Evolutionary conservation across 2,329 filamentous ascomycete genomes (phyloP), one percentile per base, ranked within the genome.

Genomic region (Reticulascus tulasneorum): DNA sequence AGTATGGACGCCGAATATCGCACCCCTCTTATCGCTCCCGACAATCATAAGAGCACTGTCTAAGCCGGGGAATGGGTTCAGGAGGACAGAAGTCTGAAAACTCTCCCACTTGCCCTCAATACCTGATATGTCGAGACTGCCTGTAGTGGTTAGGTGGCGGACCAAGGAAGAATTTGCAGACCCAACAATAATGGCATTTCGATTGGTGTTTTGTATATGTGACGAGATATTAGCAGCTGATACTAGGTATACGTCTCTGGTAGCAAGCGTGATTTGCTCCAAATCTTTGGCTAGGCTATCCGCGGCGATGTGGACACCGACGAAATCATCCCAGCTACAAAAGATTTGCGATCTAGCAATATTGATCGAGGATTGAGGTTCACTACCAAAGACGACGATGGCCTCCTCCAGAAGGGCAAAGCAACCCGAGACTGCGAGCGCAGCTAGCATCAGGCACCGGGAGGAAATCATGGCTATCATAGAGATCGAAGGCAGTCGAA

Each of bases 1-100:
- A 33, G 74, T 73, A 48, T 81, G 81, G 12, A 78, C 59, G 10
- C 76, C 77, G 37, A 73, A 81, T 13, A 80, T 77, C 0, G 73
- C 66, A n/a, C 75, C 76, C 45, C 77, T 62, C 21, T 74, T 74
- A 42, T 80, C 75, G 45, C 71, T 76, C 4, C 72, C 76, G 23
- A 68, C 70, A 52, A 81, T 75, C 15, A 79, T 67, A 12, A 80
- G 53, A 1, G 73, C 73, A 29, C 63, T 54, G 2, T 60, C 50
- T 7, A 52, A 49, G 10, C 53, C 53, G 2, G 67, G 58, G 15
- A 70, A 50, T 3, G 74, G 74, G 18, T 68, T 56, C 6, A 67
- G 47, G 1, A 79, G 63, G 2, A 75, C 46, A 1, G 59, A 52
- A 13, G 70, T 75, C 11, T 66, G 56, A 49, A 72, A 78, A 1